These are phyloP conservation scores for Kwoniella sp. DNA, from an alignment of 768 basidiomycete species.

Conservation along the genomic window DNA sequence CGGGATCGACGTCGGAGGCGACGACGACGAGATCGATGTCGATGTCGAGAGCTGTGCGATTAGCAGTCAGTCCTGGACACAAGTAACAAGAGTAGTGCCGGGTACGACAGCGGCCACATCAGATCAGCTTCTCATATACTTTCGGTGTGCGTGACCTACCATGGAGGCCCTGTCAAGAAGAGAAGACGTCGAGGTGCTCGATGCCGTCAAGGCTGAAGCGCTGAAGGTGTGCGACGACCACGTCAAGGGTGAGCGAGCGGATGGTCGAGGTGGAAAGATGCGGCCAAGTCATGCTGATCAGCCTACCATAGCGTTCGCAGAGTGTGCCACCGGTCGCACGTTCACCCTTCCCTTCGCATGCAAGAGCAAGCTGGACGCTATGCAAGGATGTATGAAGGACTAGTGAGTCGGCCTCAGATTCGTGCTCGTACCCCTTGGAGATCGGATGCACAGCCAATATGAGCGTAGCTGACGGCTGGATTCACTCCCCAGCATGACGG, in stretches of 20 bases:
- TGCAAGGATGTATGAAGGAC: constrained; percentile 38
- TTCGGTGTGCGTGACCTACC: too few relatives aligned
- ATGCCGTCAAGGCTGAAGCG: constrained; percentile 25
- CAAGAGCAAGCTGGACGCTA: constrained; percentile 28
- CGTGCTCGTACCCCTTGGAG: background rate
- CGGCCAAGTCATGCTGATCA: background rate
- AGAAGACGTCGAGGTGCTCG: constrained; percentile 41
- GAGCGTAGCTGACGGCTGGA: background rate
- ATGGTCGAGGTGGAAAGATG: background rate
- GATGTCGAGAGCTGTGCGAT: background rate
- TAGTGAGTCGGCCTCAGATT: constrained; percentile 23
- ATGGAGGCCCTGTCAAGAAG: constrained; percentile 43
- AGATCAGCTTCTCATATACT: too few relatives aligned
- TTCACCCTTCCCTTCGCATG: constrained; percentile 40
- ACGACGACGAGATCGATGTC: background rate
- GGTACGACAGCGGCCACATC: too few relatives aligned
- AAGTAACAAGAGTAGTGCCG: too few relatives aligned
- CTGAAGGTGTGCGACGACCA: constrained; percentile 39
- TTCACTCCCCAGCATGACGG: constrained; percentile 21
- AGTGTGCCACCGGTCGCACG: constrained; percentile 37
- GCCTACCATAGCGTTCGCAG: constrained; percentile 30
- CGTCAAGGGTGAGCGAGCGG: constrained; percentile 29
- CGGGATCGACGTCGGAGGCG: background rate
- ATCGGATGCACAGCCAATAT: too few relatives aligned
- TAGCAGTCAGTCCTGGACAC: too few relatives aligned